Evolutionary conservation across 2,329 filamentous ascomycete species (phyloP), one percentile per base, ranked within the genome.

Genomic region (Aspergillus costaricaensis): DNA sequence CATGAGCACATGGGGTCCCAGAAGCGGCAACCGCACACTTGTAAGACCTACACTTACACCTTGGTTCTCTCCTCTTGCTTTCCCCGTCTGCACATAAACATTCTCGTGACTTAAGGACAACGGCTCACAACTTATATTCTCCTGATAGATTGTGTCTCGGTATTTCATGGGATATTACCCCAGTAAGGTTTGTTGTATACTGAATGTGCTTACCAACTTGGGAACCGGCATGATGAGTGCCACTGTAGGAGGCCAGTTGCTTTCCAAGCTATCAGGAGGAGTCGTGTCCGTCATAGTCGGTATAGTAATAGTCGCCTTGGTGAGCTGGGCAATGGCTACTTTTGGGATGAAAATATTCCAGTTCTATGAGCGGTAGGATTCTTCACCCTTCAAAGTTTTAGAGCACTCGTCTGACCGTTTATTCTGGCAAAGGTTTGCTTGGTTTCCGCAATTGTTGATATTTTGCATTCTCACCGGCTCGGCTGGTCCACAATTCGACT

Each of bases 91-190:
- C 32, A 17, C 4, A 15, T 25, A 14, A 25, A 1, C 15, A 14
- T 49, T 39, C 21, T 4, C 19, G 9, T 21, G 38, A 30, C 10
- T 17, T 41, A 25, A 38, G 25, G 4, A 50, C 53, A 36, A 30
- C 39, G 36, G 38, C 58, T 56, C 15, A 44, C 39, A n/a, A 52
- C 59, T 68, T 25, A 65, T 62, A 19, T 43, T 25, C 36, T 15
- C 49, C 32, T 56, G 17, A 61, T 66, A 78, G 76, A 76, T 79
- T 41, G 70, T 78, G 44, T 67, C 71, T 19, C 75, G 77, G 25
- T 79, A 75, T 59, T 77, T 77, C 51, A 78, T 80, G 76, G 78
- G 78, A 5, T 79, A 78, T 61, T 78, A 75, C 41, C 76, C 77
- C 9, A 74, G 71, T 61, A 79, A 77, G 63, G 62, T 79, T 36